Base-by-base conservation (phyloP, 768 basidiomycete species). In the Suillus clintonianus region DNA sequence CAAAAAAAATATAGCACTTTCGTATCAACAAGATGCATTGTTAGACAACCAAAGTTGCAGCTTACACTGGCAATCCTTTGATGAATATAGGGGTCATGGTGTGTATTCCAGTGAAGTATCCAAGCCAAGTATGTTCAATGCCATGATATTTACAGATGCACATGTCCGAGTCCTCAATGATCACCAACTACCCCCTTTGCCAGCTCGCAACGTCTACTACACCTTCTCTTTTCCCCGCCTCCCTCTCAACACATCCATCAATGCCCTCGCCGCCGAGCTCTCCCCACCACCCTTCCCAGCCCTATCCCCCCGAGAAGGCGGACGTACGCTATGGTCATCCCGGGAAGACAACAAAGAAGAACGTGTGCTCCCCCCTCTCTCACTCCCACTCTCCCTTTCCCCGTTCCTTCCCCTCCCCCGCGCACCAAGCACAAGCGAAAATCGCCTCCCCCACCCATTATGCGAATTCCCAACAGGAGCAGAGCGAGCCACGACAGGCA, bases 401-500 rank as follows among this genome's bases (percentile, higher is more conserved):
- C 64, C 62, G 47, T 65, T 62, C 62, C 63, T 65, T 27, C 69
- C 71, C 34, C 67, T 65, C 60, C 68, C 66, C 41, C 79, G 74
- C 24, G 69, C 72, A 34, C 82, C 85, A 0, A 89, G 78, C 42
- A 90, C 80, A 4, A 90, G 78, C 22, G 88, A 88, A 65, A 89
- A 89, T 64, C 89, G 79, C 69, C 79, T 83, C 67, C 65, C 66
- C 37, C 60, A 71, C 24, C 66, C 69, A 17, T 24, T 43, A 50
- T 65, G 60, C 30, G 10, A 65, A 62, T 54, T 71, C 67, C 53
- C 68, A 65, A 5, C 72, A 66, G 50, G 76, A 43, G 70, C 67
- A 4, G 85, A 83, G 22, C 85, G 82, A 24, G 89, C 85, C 34
- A 87, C 89, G 15, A 93, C 90, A 19, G 84, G 86, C 36, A 86